phyloP scores from a whole-genome alignment of 1,284 basidiomycete species.

The Ceratobasidium sp. region DNA sequence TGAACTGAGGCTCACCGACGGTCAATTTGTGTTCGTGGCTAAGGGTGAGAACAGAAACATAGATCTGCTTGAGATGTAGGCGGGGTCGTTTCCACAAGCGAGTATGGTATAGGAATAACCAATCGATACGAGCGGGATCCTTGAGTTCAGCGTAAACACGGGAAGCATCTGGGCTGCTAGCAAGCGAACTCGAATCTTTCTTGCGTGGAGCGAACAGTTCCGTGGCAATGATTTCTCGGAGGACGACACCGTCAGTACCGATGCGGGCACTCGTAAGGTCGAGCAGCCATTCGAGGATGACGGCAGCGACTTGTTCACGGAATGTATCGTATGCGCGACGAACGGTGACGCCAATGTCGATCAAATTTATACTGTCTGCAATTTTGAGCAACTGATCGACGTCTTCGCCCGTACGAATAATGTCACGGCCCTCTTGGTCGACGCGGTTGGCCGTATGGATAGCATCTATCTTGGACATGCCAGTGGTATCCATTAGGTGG shows the following conservation, averaged over 20 bases:
- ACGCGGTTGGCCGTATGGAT: constrained; percentile 69
- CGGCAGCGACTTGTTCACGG: constrained; percentile 82
- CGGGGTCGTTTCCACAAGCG: constrained; percentile 85
- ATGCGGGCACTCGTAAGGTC: constrained; percentile 78
- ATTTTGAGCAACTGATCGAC: constrained; percentile 75
- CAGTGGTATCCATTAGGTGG: constrained; percentile 73
- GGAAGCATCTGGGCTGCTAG: constrained; percentile 52
- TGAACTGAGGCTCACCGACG: constrained; percentile 61
- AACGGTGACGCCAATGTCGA: constrained; percentile 92
- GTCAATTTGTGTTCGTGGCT: constrained; percentile 77
- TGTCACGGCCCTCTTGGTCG: constrained; percentile 80
- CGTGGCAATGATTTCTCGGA: constrained; percentile 74
- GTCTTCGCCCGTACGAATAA: constrained; percentile 80
- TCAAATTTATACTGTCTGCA: constrained; percentile 80
- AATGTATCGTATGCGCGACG: constrained; percentile 88
- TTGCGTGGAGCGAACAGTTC: constrained; percentile 71
- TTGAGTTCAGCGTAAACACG: constrained; percentile 61
- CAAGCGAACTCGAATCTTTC: constrained; percentile 56
- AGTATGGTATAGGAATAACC: constrained; percentile 78
- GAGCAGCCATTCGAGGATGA: constrained; percentile 84
- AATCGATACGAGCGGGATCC: constrained; percentile 70
- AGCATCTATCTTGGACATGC: constrained; percentile 67
- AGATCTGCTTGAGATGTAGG: constrained; percentile 79
- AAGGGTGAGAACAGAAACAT: constrained; percentile 76
- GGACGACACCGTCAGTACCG: constrained; percentile 67